These are phyloP conservation scores for Termitomyces eurrhizus DNA, from an alignment of 768 basidiomycete species.

Conservation along the genomic window DNA sequence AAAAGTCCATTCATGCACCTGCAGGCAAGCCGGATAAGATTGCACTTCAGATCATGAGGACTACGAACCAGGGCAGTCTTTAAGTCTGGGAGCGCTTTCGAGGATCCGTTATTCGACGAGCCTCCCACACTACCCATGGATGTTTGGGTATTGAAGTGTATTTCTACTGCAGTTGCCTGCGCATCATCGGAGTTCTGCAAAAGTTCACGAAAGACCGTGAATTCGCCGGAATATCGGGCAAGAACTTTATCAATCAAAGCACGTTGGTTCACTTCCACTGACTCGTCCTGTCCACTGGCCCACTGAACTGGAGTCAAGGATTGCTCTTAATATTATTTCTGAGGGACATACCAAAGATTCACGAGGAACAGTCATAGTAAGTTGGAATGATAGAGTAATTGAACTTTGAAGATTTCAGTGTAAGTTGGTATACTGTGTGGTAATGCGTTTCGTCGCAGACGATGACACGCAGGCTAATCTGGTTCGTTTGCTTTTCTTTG, in stretches of 20 bases:
- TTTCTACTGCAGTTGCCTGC: slow-evolving; percentile 69
- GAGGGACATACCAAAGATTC: slow-evolving; percentile 23
- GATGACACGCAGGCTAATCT: background rate
- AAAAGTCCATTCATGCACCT: slow-evolving; percentile 83
- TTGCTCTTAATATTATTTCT: background rate
- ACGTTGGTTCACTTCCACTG: slow-evolving; percentile 90
- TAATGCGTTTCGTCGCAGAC: background rate
- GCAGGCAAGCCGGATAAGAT: background rate
- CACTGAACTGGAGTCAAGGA: slow-evolving; percentile 29
- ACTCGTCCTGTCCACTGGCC: slow-evolving; percentile 66
- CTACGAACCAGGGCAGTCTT: slow-evolving; percentile 56
- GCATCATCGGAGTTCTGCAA: slow-evolving; percentile 97
- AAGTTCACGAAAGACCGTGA: slow-evolving; percentile 81
- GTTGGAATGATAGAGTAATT: background rate
- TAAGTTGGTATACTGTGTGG: background rate
- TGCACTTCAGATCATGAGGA: background rate
- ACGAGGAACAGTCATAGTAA: slow-evolving; percentile 19
- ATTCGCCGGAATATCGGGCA: slow-evolving; percentile 92
- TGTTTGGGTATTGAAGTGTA: slow-evolving; percentile 68
- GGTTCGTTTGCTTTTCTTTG: background rate
- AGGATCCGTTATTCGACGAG: slow-evolving; percentile 7
- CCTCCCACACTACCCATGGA: slow-evolving; percentile 32
- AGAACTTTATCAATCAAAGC: slow-evolving; percentile 98
- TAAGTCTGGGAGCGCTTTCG: slow-evolving; percentile 49
- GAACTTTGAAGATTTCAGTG: background rate